Conservation (phyloP, 306 rosid genomes). For the Vigna hirtella region DNA sequence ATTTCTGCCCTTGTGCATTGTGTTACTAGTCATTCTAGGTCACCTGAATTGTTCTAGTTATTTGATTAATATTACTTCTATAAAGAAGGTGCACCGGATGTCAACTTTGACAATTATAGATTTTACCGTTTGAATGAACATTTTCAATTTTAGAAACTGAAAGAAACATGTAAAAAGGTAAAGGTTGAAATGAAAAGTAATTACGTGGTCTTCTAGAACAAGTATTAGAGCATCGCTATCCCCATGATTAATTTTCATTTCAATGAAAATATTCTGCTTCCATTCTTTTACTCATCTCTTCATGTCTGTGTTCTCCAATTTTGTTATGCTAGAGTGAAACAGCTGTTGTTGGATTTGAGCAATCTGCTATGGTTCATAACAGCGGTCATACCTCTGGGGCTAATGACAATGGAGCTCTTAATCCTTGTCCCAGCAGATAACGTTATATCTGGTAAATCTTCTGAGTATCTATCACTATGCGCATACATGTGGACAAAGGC, state of each 20-base stretch:
- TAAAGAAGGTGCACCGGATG: neutral
- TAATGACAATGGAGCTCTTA: constrained; percentile 53
- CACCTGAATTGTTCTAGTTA: neutral
- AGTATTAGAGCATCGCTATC: neutral
- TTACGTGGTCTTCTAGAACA: neutral
- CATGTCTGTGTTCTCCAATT: constrained; percentile 32
- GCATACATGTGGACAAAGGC: neutral
- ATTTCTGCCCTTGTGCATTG: constrained; percentile 5
- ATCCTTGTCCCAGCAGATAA: constrained; percentile 54
- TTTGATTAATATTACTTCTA: neutral
- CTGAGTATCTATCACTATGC: constrained; percentile 44
- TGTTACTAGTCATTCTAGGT: constrained; percentile 20
- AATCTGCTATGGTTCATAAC: constrained; percentile 53
- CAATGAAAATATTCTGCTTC: constrained; percentile 6
- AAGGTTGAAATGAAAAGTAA: neutral
- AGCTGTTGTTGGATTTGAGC: constrained; percentile 56
- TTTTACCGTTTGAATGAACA: constrained; percentile 14
- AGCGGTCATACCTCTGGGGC: constrained; percentile 48
- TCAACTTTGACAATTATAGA: neutral
- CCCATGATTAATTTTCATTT: neutral
- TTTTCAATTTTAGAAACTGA: neutral
- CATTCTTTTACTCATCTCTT: constrained; percentile 23
- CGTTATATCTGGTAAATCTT: constrained; percentile 52
- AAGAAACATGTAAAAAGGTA: neutral
- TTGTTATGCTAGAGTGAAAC: constrained; percentile 61